Conservation (phyloP, 1,139 yeast species). For the Geotrichum klebahnii region DNA sequence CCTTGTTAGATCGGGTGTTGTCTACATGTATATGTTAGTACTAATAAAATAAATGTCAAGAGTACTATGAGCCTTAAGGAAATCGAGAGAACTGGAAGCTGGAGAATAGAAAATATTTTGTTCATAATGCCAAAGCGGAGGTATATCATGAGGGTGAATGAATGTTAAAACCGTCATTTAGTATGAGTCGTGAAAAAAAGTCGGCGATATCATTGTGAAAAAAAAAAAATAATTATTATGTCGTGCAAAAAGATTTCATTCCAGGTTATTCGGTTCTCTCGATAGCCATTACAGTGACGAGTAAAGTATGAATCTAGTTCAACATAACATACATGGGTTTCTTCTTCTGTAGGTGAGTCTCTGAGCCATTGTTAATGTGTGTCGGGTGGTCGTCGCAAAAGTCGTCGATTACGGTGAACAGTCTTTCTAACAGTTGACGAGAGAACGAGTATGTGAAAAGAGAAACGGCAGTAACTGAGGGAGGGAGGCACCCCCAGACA, state of each 20-base stretch:
- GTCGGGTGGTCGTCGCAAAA: conserved; percentile 14
- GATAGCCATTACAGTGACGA: not conserved
- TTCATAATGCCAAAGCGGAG: too few relatives aligned
- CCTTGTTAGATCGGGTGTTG: conserved; percentile 99
- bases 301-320: not conserved
- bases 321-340: conserved; percentile 23
- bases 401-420: conserved; percentile 18
- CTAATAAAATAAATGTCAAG: not conserved
- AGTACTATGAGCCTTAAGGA: not conserved
- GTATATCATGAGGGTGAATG: too few relatives aligned
- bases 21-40: conserved; percentile 33
- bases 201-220: not conserved
- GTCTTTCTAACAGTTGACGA: conserved; percentile 19
- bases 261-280: not conserved
- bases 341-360: conserved; percentile 24
- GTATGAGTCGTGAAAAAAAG: not conserved
- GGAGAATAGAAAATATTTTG: too few relatives aligned
- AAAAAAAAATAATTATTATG: too few relatives aligned
- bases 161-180: too few relatives aligned
- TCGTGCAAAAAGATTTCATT: too few relatives aligned
- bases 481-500: conserved; percentile 16
- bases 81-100: not conserved
- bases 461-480: conserved; percentile 1
- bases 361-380: conserved; percentile 21
- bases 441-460: not conserved